Conservation (phyloP, 228 moss, liverwort and hornwort species). For the Sphagnum magellanicum region DNA sequence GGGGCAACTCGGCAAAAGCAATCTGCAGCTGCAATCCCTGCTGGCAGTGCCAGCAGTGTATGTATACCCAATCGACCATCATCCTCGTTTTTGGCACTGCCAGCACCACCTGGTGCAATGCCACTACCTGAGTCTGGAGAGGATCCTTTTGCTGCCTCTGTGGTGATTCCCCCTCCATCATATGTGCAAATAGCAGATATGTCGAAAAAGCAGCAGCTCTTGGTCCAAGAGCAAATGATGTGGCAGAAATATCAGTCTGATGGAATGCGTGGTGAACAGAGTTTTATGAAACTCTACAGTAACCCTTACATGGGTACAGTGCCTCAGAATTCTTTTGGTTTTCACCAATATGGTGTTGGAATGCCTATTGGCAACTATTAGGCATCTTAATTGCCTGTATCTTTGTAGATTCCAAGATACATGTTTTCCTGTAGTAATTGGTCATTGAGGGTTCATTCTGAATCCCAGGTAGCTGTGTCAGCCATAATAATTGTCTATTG, state of each 20-base stretch:
- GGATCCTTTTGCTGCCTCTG: constrained; percentile 84
- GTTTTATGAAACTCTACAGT: constrained; percentile 51
- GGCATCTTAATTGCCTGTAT: background rate
- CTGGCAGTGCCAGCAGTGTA: constrained; percentile 90
- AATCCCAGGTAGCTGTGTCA: no score
- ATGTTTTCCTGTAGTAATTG: no score
- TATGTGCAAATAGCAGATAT: constrained; percentile 97
- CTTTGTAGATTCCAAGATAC: no score
- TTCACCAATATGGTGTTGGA: constrained; percentile 9
- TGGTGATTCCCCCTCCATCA: constrained; percentile 72
- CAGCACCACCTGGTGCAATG: constrained; percentile 71
- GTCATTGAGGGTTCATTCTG: no score
- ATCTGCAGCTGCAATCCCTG: constrained; percentile 27
- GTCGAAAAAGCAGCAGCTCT: constrained; percentile 73
- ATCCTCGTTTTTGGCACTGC: constrained; percentile 70
- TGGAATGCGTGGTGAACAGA: constrained; percentile 84
- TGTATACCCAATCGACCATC: constrained; percentile 45
- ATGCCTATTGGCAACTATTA: background rate
- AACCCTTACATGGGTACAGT: constrained; percentile 13
- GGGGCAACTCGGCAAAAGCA: constrained; percentile 61
- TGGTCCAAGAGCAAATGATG: constrained; percentile 79
- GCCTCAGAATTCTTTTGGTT: constrained; percentile 35
- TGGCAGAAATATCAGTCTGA: constrained; percentile 92
- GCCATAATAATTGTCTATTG: no score
- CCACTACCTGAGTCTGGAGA: constrained; percentile 62